Conservation (phyloP, 176 grass and related monocot genomes). For the Aegilops sharonensis region DNA sequence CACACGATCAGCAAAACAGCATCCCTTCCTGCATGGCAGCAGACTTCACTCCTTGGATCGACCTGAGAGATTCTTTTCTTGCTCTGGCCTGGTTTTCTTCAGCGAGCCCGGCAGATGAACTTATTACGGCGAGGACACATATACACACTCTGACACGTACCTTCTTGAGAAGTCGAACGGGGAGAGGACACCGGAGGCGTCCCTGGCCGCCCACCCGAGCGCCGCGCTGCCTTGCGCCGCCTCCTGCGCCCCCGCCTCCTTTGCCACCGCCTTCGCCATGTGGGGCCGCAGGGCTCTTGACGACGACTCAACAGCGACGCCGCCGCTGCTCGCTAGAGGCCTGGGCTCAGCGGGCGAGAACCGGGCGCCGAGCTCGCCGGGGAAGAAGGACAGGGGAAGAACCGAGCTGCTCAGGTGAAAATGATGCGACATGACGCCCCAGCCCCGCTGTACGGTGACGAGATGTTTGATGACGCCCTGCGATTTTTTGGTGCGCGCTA, state of each 20-base stretch:
- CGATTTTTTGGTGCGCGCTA: neutral
- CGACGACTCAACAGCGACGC: neutral
- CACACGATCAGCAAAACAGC: too few species aligned
- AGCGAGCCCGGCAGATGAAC: too few species aligned
- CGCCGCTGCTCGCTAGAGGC: neutral
- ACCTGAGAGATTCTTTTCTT: too few species aligned
- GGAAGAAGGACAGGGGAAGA: neutral
- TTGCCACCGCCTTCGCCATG: neutral
- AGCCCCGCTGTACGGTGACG: neutral
- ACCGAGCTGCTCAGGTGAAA: neutral
- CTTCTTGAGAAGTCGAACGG: slow-evolving; percentile 63
- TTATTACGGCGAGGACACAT: too few species aligned
- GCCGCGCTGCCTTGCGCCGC: slow-evolving; percentile 43
- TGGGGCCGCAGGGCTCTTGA: neutral
- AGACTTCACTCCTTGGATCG: too few species aligned
- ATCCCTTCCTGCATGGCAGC: too few species aligned
- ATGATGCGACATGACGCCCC: slow-evolving; percentile 2
- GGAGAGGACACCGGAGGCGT: slow-evolving; percentile 54
- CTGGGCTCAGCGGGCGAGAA: neutral
- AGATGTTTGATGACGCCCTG: neutral
- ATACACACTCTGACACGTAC: neutral
- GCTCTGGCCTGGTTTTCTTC: too few species aligned
- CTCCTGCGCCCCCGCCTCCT: neutral
- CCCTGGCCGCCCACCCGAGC: slow-evolving; percentile 68
- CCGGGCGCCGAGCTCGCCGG: neutral